phyloP scores from a whole-genome alignment of 2,329 filamentous ascomycete genomes.

The Calonectria pauciramosa region DNA sequence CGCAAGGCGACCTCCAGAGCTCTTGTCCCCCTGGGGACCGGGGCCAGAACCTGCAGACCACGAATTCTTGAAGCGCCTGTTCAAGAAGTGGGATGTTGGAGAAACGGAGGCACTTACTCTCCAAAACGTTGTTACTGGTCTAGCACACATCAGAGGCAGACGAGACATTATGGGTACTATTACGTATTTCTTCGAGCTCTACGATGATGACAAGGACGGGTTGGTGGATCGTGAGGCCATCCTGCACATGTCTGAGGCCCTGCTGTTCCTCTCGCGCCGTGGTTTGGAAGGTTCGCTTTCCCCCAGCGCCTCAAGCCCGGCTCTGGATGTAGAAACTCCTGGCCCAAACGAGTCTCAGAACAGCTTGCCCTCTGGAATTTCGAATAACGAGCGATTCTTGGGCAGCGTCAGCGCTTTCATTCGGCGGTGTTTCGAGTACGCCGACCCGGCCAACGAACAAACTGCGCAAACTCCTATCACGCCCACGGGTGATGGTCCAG shows the following conservation, averaged over 20 bases:
- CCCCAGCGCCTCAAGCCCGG: slow-evolving; percentile 71
- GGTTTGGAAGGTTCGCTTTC: slow-evolving; percentile 83
- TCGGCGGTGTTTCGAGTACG: slow-evolving; percentile 96
- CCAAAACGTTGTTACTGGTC: slow-evolving; percentile 91
- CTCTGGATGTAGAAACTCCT: slow-evolving; percentile 59
- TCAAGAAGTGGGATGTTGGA: slow-evolving; percentile 88
- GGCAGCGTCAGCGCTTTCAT: slow-evolving; percentile 97
- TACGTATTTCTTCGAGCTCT: slow-evolving; percentile 97
- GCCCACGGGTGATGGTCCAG: slow-evolving; percentile 40
- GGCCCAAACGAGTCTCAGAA: slow-evolving; percentile 50
- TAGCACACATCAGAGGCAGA: slow-evolving; percentile 92
- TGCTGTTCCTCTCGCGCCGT: slow-evolving; percentile 91
- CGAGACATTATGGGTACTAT: slow-evolving; percentile 98
- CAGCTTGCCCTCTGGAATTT: slow-evolving; percentile 62
- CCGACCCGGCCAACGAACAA: slow-evolving; percentile 82
- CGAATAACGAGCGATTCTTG: slow-evolving; percentile 89
- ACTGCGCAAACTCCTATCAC: slow-evolving; percentile 48
- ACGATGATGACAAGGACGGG: slow-evolving; percentile 93
- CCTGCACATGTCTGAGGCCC: slow-evolving; percentile 90
- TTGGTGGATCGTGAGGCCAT: slow-evolving; percentile 96
- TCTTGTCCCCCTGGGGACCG: slow-evolving; percentile 66
- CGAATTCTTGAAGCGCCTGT: slow-evolving; percentile 92
- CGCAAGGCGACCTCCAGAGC: slow-evolving; percentile 61
- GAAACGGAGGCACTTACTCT: slow-evolving; percentile 83
- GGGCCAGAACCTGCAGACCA: slow-evolving; percentile 85